Base-by-base conservation (phyloP, 805 yeast genomes). In the Starmerella riodocensis region DNA sequence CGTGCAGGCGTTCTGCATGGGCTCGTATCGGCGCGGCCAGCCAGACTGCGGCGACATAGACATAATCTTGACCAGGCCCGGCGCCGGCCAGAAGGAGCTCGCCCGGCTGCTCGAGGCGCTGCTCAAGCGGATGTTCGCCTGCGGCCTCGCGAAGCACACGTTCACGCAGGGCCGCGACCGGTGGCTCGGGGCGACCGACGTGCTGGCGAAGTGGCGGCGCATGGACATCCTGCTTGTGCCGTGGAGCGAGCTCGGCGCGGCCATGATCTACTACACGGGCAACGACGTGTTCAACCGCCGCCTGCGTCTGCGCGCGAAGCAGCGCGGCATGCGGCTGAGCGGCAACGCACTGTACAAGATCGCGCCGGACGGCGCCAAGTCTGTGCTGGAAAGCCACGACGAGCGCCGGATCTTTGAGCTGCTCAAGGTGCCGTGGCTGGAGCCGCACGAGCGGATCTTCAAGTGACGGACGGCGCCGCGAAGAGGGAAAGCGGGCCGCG, bases 211-310 rank as follows among this genome's bases (percentile, higher is more conserved):
- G 9, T 70, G 74, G 59, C 61, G 78, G n/a, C 58, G 78, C 40
- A 56, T 74, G 45, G 78, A 74, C 47, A 61, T 74, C 29, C 50
- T 73, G 29, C 51, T 64, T 3, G 71, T 68, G 5, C 70, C 70
- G 1, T 61, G 69, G 60, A 42, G 51, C 1, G 62, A 64, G 24
- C 48, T 60, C 7, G 78, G 76, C 0, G 69, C 73, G 0, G 58
- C 70, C 0, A 47, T 65, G 49, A 55, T 73, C 6, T 73, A 73
- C 51, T 73, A 70, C 48, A 70, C 73, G 0, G 79, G 79, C 0
- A 67, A 71, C 46, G 68, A 66, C 40, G 55, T 61, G 19, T 71
- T 73, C 52, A 73, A 73, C 51, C 61, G 76, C 37, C 51, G 58
- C 24, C 49, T 70, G 24, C 56, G 78, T 25, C 47, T 58, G 23